These are phyloP conservation scores for Sporisorium scitamineum DNA, from an alignment of 1,284 basidiomycete species.

Conservation along the genomic window DNA sequence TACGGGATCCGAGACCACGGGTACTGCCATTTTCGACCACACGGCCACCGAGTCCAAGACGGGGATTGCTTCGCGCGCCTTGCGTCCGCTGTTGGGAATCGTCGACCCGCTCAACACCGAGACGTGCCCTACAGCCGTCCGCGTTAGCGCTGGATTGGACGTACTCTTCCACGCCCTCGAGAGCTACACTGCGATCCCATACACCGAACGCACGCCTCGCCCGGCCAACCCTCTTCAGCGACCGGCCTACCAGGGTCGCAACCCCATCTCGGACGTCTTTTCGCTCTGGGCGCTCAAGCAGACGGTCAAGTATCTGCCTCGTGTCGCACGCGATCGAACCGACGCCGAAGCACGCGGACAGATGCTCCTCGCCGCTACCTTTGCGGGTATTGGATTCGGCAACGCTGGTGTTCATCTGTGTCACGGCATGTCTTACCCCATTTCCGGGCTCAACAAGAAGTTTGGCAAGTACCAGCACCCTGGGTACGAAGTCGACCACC, in stretches of 20 bases:
- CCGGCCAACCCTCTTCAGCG: constrained; percentile 89
- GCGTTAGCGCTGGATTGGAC: constrained; percentile 91
- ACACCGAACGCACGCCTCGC: constrained; percentile 87
- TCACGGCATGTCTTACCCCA: constrained; percentile 62
- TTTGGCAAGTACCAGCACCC: constrained; percentile 74
- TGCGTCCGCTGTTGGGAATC: constrained; percentile 90
- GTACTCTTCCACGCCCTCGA: constrained; percentile 93
- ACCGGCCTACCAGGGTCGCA: constrained; percentile 93
- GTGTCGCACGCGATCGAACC: constrained; percentile 80
- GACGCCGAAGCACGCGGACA: constrained; percentile 87
- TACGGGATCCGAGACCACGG: constrained; percentile 88
- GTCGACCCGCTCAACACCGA: constrained; percentile 87
- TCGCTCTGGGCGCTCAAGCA: constrained; percentile 93
- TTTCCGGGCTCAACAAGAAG: constrained; percentile 86
- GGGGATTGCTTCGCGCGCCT: constrained; percentile 89
- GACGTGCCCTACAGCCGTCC: constrained; percentile 78
- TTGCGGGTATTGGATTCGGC: constrained; percentile 92
- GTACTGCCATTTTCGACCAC: constrained; percentile 95
- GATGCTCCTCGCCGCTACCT: constrained; percentile 78
- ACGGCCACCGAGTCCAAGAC: constrained; percentile 83
- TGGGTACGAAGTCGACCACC: constrained; percentile 77
- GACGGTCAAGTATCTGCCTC: constrained; percentile 88
- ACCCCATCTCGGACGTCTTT: constrained; percentile 94
- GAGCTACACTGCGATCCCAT: constrained; percentile 73
- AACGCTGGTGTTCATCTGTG: constrained; percentile 80